phyloP scores from a whole-genome alignment of 1,284 basidiomycete species.

The Cutaneotrichosporon mucoides region DNA sequence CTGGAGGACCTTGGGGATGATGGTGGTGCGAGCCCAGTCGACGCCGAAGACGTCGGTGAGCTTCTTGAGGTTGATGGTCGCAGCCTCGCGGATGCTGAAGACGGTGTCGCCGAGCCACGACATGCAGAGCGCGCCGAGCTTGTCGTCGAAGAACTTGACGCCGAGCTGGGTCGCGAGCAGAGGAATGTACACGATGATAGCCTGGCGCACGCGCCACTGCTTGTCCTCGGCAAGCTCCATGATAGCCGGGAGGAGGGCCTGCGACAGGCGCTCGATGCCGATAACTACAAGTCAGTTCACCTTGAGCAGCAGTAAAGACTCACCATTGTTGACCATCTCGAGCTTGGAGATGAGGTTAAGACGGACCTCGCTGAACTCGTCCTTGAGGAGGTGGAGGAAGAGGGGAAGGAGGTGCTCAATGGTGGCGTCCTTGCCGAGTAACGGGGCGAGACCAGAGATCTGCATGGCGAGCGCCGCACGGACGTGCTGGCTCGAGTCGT shows the following conservation, averaged over 20 bases:
- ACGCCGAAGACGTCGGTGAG: conserved; percentile 98
- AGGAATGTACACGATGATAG: conserved; percentile 98
- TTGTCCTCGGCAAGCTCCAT: conserved; percentile 99
- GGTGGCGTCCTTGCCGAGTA: conserved; percentile 90
- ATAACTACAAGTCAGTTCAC: conserved; percentile 62
- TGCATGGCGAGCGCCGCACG: conserved; percentile 94
- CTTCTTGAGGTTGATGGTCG: conserved; percentile 94
- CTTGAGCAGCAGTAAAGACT: neutral
- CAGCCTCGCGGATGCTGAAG: conserved; percentile 95
- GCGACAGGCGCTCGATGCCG: conserved; percentile 91
- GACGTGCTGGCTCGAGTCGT: conserved; percentile 94
- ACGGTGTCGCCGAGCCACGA: conserved; percentile 99
- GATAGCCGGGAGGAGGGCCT: conserved; percentile 94
- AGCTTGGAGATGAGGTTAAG: conserved; percentile 99
- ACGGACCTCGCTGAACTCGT: conserved; percentile 97
- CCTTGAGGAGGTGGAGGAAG: conserved; percentile 94
- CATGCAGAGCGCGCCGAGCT: conserved; percentile 96
- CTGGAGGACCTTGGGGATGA: conserved; percentile 94
- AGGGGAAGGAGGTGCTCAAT: conserved; percentile 95
- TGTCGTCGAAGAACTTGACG: conserved; percentile 96
- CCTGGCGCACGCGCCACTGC: conserved; percentile 99
- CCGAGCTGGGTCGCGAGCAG: conserved; percentile 95
- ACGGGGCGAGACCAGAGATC: conserved; percentile 94
- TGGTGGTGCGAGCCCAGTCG: conserved; percentile 91
- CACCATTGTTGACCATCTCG: conserved; percentile 78